These are phyloP conservation scores for Telopea speciosissima DNA, from an alignment of 177 flowering plant species.

Conservation along the genomic window DNA sequence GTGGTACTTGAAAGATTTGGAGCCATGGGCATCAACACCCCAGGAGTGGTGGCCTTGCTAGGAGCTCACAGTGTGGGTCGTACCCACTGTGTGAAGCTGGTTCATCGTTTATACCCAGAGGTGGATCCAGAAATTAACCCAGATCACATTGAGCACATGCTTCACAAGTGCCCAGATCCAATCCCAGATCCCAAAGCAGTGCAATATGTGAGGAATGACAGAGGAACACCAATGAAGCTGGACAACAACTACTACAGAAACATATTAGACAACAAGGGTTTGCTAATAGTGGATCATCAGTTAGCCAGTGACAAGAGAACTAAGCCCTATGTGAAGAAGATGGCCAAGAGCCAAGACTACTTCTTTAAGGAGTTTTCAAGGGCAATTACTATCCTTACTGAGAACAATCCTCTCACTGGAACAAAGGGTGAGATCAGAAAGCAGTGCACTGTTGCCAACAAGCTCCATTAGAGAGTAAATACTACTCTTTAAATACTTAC, in stretches of 20 bases:
- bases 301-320: constrained; percentile 77
- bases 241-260: constrained; percentile 98
- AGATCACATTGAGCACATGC: constrained; percentile 85
- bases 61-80: constrained; percentile 97
- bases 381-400: constrained; percentile 74
- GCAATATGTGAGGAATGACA: constrained; percentile 90
- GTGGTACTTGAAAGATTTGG: constrained; percentile 76
- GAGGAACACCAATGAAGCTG: constrained; percentile 87
- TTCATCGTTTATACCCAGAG: constrained; percentile 92
- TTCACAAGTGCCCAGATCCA: constrained; percentile 82
- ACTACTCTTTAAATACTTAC: background rate
- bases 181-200: constrained; percentile 96
- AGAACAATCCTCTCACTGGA: constrained; percentile 97
- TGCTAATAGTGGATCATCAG: constrained; percentile 80
- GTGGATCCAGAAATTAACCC: constrained; percentile 78
- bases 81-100: constrained; percentile 96
- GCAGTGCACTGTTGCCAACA: constrained; percentile 84
- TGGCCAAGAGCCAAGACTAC: constrained; percentile 89
- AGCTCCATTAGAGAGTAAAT: constrained; percentile 33
- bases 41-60: constrained; percentile 88
- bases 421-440: constrained; percentile 82
- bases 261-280: constrained; percentile 92
- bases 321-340: constrained; percentile 77
- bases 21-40: constrained; percentile 79
- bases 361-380: constrained; percentile 75